Conservation (phyloP, 768 basidiomycete genomes). For the Floccularia luteovirens region DNA sequence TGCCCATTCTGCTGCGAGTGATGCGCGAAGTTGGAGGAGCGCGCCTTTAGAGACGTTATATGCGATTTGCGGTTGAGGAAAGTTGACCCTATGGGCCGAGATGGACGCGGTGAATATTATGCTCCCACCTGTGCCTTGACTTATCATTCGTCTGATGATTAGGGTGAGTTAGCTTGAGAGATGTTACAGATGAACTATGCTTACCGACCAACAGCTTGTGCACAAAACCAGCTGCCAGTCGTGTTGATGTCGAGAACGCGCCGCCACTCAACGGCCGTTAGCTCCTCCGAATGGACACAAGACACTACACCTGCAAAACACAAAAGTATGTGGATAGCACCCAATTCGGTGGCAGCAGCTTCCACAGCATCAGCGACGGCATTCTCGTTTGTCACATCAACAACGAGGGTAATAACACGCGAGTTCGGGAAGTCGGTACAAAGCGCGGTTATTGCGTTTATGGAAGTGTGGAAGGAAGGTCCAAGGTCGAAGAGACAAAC, state of each 20-base stretch:
- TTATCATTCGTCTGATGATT: slow-evolving; percentile 28
- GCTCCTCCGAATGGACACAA: slow-evolving; percentile 21
- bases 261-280: slow-evolving; percentile 24
- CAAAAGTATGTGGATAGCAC: slow-evolving; percentile 26
- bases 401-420: slow-evolving; percentile 21
- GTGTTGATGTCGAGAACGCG: slow-evolving; percentile 31
- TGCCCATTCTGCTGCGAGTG: slow-evolving; percentile 34
- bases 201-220: slow-evolving; percentile 31
- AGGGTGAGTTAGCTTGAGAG: background rate
- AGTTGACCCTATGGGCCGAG: slow-evolving; percentile 31
- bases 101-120: slow-evolving; percentile 36
- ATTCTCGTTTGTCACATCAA: slow-evolving; percentile 28
- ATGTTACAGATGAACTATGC: background rate
- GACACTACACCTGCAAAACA: slow-evolving; percentile 37
- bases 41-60: slow-evolving; percentile 37
- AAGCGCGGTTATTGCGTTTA: slow-evolving; percentile 11
- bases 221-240: slow-evolving; percentile 38
- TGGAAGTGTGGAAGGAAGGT: slow-evolving; percentile 14
- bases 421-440: slow-evolving; percentile 21
- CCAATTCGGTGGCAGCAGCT: slow-evolving; percentile 17
- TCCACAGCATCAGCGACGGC: slow-evolving; percentile 16
- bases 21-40: slow-evolving; percentile 27
- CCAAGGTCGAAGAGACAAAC: slow-evolving; percentile 22
- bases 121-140: slow-evolving; percentile 29
- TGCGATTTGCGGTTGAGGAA: slow-evolving; percentile 31